A percentile compares a stretch with the other conserved stretches of the same genome.
phyloP scores from a whole-genome alignment of 768 basidiomycete genomes.

The Rhizopogon rudus region DNA sequence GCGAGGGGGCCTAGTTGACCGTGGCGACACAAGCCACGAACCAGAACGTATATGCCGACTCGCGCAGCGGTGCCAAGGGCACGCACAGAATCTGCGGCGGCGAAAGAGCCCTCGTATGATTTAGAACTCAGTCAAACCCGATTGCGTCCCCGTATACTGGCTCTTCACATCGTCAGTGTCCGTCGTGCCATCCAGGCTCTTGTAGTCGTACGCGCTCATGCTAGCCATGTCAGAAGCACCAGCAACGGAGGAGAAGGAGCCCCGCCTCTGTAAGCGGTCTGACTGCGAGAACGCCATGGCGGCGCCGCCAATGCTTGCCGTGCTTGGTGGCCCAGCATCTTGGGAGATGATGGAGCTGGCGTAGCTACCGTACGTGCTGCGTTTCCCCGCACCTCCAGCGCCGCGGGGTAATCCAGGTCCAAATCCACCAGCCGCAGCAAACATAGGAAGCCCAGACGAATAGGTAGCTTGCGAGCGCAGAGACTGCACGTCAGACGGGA shows the following conservation, averaged over 20 bases:
- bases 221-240: conserved; percentile 78
- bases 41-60: background rate
- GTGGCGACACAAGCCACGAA: background rate
- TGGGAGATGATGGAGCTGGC: conserved; percentile 93
- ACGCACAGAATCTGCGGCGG: background rate
- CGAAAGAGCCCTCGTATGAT: background rate
- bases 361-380: conserved; percentile 73
- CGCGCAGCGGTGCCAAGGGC: background rate
- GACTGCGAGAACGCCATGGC: conserved; percentile 86
- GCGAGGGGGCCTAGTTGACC: conserved; percentile 3
- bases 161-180: conserved; percentile 87
- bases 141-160: conserved; percentile 82
- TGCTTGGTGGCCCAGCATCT: conserved; percentile 64
- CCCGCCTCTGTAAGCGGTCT: conserved; percentile 74
- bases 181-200: conserved; percentile 80
- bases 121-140: conserved; percentile 83
- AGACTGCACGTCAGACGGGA: conserved; percentile 93
- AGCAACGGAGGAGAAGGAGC: conserved; percentile 72
- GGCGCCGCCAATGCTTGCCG: conserved; percentile 53
- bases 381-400: conserved; percentile 56
- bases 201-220: conserved; percentile 74
- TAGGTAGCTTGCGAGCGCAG: conserved; percentile 96
- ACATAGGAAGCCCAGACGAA: conserved; percentile 87
- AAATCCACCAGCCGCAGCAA: conserved; percentile 65
- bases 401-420: conserved; percentile 63